Evolutionary conservation across 2,329 filamentous ascomycete species (phyloP), one percentile per base, ranked within the genome.

Genomic region (Ceratocystis cacaofunesta): DNA sequence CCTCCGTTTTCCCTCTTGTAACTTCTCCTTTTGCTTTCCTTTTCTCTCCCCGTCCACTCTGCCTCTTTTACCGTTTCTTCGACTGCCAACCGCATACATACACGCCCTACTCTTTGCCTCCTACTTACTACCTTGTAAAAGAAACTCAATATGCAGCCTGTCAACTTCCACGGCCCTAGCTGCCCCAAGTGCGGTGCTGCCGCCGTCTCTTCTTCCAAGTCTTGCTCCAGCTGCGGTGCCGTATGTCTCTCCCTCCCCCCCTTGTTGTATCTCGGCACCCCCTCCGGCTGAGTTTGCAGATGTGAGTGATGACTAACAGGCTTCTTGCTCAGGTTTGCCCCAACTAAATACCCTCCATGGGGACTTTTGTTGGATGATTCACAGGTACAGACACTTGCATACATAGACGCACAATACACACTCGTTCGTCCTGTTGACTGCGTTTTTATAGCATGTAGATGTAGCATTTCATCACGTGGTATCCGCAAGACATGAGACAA

Each of bases 181-280:
- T 85, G 82, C 78, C 82, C 82, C 76, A 83, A 81, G 76, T 85
- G 82, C 77, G 78, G 77, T 70, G 75, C 76, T 70, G 68, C 75
- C 71, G 77, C 78, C 70, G 71, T 73, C 60, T 76, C 76, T 70
- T 70, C 71, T 52, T 70, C 70, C 75, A 85, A 85, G 80, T 78
- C 76, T 68, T 85, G 82, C 76, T 70, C 71, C 67, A 75, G 77
- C 66, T 85, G 82, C 75, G 82, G 82, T 65, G 80, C 82, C 71
- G 82, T 85, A 77, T 71, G 82, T 77, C 43, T 43, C 25, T 15
- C 32, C 25, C 50, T 58, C 36, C 55, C 22, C 30, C 5, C 55
- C 61, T 48, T 6, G 28, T 36, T 19, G 41, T 28, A 3, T 3
- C n/a, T 41, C 7, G 55, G 8, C 30, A 32, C 5, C 44, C 19